Evolutionary conservation across 805 yeast species (phyloP).

Genomic region (Pichia manshurica): DNA sequence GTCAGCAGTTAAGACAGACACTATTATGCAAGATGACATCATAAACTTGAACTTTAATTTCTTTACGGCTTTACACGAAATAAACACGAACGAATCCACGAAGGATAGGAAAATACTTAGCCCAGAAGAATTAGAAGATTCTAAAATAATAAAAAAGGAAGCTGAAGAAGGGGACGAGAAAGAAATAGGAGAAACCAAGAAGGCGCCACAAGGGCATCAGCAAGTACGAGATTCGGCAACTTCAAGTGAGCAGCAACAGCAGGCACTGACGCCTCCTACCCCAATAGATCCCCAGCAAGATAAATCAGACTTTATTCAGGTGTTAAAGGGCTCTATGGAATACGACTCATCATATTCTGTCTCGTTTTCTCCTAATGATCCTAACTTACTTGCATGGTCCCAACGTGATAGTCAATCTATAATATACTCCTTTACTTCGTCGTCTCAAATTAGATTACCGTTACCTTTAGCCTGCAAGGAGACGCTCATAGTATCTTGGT

Average conservation of each 20-base stretch:
- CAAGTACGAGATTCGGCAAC: not conserved
- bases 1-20: slow-evolving; percentile 6
- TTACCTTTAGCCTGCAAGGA: slow-evolving; percentile 24
- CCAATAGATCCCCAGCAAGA: slow-evolving; percentile 6
- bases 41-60: slow-evolving; percentile 38
- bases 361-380: slow-evolving; percentile 51
- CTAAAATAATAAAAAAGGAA: not conserved
- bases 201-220: not conserved
- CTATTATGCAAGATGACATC: slow-evolving; percentile 21
- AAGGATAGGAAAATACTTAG: not conserved
- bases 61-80: slow-evolving; percentile 43
- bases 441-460: slow-evolving; percentile 16
- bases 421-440: slow-evolving; percentile 23
- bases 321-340: slow-evolving; percentile 33
- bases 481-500: slow-evolving; percentile 46
- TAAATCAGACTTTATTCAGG: slow-evolving; percentile 28
- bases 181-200: not conserved
- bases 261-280: not conserved
- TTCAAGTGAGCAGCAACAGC: not conserved
- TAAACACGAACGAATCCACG: slow-evolving; percentile 1
- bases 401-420: slow-evolving; percentile 27
- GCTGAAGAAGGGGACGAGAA: not conserved
- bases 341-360: slow-evolving; percentile 42
- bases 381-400: slow-evolving; percentile 49
- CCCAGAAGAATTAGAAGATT: not conserved